These are phyloP conservation scores for Botrytis pseudocinerea DNA, from an alignment of 2,329 filamentous ascomycete genomes.

Conservation along the genomic window DNA sequence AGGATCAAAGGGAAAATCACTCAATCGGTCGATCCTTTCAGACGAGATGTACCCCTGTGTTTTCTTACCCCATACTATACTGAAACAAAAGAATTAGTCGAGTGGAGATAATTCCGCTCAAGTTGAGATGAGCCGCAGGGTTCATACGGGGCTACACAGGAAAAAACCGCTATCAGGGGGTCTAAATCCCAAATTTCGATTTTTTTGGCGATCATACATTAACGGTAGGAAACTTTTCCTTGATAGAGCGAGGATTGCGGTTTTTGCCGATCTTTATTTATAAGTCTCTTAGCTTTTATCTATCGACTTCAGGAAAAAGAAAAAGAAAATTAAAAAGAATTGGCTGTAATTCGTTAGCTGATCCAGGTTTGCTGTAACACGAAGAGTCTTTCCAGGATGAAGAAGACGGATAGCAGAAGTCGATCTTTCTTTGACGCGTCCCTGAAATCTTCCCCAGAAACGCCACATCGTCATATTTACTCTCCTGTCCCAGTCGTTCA, in stretches of 20 bases:
- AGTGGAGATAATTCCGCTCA: not conserved
- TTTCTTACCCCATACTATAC: not conserved
- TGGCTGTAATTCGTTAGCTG: not conserved
- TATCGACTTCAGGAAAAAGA: not conserved
- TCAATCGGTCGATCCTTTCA: not conserved
- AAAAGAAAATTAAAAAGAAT: not conserved
- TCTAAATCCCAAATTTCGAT: not conserved
- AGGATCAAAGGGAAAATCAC: not conserved
- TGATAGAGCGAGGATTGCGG: not conserved
- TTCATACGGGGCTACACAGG: not conserved
- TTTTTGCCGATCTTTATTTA: conserved; percentile 2
- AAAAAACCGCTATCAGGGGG: not conserved
- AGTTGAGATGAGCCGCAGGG: not conserved
- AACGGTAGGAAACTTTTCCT: not conserved
- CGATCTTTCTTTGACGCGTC: not conserved
- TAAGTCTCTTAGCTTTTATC: not conserved
- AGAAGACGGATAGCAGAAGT: not conserved
- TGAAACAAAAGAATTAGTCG: not conserved
- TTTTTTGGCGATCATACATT: not conserved
- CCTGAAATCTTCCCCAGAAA: not conserved
- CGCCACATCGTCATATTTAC: not conserved
- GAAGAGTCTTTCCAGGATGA: not conserved
- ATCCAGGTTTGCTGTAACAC: not conserved
- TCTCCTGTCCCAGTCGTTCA: not conserved
- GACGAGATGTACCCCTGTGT: not conserved